Percentiles rank a stretch among this genome's conserved stretches.
Evolutionary conservation across 2,329 filamentous ascomycete genomes (phyloP).

Genomic region (Venturia pyrina): DNA sequence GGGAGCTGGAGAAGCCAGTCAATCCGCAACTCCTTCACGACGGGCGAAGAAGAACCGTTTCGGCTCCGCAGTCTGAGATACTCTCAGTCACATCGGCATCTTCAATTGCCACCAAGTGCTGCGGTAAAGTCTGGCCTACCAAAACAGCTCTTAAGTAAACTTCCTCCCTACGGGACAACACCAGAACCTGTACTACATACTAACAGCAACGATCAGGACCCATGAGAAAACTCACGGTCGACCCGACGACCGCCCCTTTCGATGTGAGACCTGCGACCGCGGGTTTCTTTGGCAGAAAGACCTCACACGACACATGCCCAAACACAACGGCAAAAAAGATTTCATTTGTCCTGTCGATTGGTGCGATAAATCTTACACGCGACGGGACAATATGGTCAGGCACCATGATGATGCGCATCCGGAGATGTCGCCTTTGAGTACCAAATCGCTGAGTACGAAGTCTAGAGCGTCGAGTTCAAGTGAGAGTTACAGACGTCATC

Average conservation of each 20-base stretch:
- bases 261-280: not conserved
- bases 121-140: not conserved
- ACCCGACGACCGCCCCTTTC: not conserved
- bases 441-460: not conserved
- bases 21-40: not conserved
- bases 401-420: slow-evolving; percentile 5
- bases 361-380: slow-evolving; percentile 1
- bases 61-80: no score
- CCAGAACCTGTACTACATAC: no score
- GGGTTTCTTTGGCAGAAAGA: slow-evolving; percentile 6
- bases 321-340: not conserved
- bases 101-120: not conserved
- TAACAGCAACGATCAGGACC: no score
- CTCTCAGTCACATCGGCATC: no score
- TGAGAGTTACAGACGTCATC: not conserved
- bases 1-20: not conserved
- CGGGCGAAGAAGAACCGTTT: not conserved
- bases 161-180: not conserved
- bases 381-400: slow-evolving; percentile 4
- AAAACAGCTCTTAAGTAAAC: not conserved
- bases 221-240: not conserved
- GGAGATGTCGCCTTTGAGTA: not conserved
- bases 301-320: not conserved
- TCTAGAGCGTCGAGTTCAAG: not conserved
- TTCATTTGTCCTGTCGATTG: not conserved